Evolutionary conservation across 768 basidiomycete genomes (phyloP).

Genomic region (Lentinula lateritia): DNA sequence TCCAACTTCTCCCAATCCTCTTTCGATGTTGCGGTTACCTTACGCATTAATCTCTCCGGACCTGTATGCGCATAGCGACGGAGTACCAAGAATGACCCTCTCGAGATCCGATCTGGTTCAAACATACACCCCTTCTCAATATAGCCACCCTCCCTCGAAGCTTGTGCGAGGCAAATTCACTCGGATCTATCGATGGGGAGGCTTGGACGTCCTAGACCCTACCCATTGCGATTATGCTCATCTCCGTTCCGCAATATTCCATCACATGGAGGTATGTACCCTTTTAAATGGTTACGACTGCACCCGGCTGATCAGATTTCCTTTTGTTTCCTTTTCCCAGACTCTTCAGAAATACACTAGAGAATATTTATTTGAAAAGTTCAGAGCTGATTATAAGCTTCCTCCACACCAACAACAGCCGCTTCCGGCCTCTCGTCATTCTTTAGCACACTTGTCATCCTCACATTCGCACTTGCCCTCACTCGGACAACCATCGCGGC

Average conservation of each 20-base stretch:
- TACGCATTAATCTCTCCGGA: conserved; percentile 84
- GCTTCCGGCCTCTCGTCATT: conserved; percentile 39
- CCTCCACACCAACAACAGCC: conserved; percentile 31
- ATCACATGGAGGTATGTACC: conserved; percentile 76
- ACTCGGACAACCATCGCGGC: conserved; percentile 43
- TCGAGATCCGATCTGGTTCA: conserved; percentile 69
- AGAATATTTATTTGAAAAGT: conserved; percentile 79
- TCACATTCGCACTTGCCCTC: conserved; percentile 37
- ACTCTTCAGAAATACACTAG: conserved; percentile 81
- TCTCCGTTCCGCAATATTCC: conserved; percentile 75
- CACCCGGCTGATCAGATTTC: conserved; percentile 3
- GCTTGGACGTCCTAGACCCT: conserved; percentile 72
- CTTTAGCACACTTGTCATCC: conserved; percentile 29
- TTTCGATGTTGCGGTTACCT: conserved; percentile 64
- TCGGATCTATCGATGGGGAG: conserved; percentile 80
- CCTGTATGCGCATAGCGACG: conserved; percentile 79
- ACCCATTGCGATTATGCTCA: conserved; percentile 77
- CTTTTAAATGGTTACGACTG: conserved; percentile 8
- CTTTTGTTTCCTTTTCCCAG: conserved; percentile 30
- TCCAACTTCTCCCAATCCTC: conserved; percentile 59
- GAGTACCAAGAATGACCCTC: conserved; percentile 50
- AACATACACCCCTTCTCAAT: conserved; percentile 64
- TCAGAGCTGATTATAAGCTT: conserved; percentile 47
- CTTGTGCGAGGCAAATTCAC: conserved; percentile 58
- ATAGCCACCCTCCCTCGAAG: conserved; percentile 33